phyloP scores from a whole-genome alignment of 805 yeast genomes.

The Danielozyma ontarioensis region DNA sequence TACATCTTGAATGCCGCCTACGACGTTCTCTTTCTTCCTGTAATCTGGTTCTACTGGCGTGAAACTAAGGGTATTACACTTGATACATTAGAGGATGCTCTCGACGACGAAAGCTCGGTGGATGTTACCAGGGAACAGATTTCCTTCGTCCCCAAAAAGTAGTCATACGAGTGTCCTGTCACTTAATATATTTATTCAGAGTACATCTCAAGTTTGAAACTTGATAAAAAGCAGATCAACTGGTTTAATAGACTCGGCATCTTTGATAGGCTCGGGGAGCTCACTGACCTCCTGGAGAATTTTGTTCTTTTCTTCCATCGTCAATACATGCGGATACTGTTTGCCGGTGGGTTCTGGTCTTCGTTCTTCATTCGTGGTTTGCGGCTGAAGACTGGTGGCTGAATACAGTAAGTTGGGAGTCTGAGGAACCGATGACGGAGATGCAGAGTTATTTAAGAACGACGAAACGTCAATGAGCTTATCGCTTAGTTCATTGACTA shows the following conservation, averaged over 20 bases:
- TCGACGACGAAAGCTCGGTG: too few relatives aligned
- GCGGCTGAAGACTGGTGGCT: conserved; percentile 2
- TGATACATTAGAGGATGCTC: too few relatives aligned
- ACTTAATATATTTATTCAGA: too few relatives aligned
- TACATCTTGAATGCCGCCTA: conserved; percentile 4
- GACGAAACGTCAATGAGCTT: conserved; percentile 33
- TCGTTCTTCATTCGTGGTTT: conserved; percentile 8
- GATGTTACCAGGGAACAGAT: too few relatives aligned
- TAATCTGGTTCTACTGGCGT: too few relatives aligned
- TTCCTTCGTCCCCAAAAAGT: too few relatives aligned
- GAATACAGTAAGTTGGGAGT: conserved; percentile 2
- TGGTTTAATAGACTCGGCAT: conserved; percentile 5
- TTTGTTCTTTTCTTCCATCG: conserved; percentile 16
- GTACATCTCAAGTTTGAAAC: too few relatives aligned
- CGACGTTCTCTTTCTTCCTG: too few relatives aligned
- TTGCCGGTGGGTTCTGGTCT: conserved; percentile 11
- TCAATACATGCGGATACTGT: conserved; percentile 18
- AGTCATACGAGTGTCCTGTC: too few relatives aligned
- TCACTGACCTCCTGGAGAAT: conserved; percentile 16
- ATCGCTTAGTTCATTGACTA: conserved; percentile 38
- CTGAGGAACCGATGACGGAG: conserved; percentile 4
- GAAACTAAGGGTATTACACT: too few relatives aligned
- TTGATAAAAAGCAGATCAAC: background rate
- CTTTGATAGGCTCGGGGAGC: conserved; percentile 11
- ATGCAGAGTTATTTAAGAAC: conserved; percentile 15